Evolutionary conservation across 2,329 filamentous ascomycete genomes (phyloP).

Genomic region (Ophiocordyceps unilateralis): DNA sequence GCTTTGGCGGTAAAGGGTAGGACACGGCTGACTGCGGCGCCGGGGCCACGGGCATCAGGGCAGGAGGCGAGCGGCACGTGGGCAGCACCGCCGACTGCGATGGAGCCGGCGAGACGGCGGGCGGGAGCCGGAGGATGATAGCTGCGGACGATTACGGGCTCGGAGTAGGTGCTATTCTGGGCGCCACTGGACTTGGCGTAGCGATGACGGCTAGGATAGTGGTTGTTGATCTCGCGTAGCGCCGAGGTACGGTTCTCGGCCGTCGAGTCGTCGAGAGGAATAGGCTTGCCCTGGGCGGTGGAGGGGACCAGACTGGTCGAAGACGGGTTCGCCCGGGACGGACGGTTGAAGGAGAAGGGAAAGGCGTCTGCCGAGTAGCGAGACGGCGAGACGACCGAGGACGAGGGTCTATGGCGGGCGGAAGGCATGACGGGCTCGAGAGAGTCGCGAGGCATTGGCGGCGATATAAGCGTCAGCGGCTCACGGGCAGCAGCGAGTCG

Average conservation of each 20-base stretch:
- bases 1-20: constrained; percentile 15
- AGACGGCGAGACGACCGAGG: too few species aligned
- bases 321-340: constrained; percentile 30
- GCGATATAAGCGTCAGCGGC: neutral
- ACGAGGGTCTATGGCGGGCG: constrained; percentile 1
- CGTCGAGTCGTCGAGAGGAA: constrained; percentile 37
- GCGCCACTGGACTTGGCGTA: constrained; percentile 39
- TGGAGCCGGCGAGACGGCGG: constrained; percentile 14
- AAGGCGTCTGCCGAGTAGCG: constrained; percentile 17
- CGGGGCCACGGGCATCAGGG: constrained; percentile 12
- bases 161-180: constrained; percentile 41
- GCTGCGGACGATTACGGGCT: constrained; percentile 48
- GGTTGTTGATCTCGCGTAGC: constrained; percentile 40
- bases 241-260: constrained; percentile 40
- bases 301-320: constrained; percentile 35
- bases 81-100: constrained; percentile 11
- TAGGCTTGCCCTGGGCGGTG: constrained; percentile 37
- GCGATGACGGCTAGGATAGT: constrained; percentile 37
- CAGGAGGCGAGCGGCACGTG: constrained; percentile 9
- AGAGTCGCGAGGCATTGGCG: neutral
- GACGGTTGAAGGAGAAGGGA: constrained; percentile 30
- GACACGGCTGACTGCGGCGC: constrained; percentile 11
- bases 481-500: too few species aligned
- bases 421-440: constrained; percentile 4
- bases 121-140: constrained; percentile 32